phyloP scores from a whole-genome alignment of 441 rosid genomes.

The Gossypium laxum region DNA sequence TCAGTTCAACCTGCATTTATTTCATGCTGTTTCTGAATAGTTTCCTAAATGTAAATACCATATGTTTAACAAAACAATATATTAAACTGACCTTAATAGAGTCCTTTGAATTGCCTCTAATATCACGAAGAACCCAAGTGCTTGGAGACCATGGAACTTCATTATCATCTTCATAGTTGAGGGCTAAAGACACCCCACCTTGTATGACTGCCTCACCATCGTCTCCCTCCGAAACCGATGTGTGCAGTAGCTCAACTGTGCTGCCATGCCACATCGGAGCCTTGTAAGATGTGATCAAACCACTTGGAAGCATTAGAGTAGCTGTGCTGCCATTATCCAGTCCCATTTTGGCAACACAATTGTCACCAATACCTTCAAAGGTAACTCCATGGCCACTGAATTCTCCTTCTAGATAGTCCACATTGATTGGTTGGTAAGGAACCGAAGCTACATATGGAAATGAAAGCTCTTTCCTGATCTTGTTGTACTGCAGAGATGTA shows the following conservation, averaged over 20 bases:
- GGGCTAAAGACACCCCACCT: conserved; percentile 63
- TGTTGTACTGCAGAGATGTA: conserved; percentile 15
- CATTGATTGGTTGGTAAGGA: conserved; percentile 43
- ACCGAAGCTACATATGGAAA: conserved; percentile 39
- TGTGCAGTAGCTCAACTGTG: conserved; percentile 62
- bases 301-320: conserved; percentile 55
- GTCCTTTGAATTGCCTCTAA: conserved; percentile 50
- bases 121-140: conserved; percentile 44
- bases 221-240: conserved; percentile 52
- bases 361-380: conserved; percentile 52
- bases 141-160: conserved; percentile 38
- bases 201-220: conserved; percentile 44
- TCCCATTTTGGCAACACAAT: conserved; percentile 51
- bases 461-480: conserved; percentile 24
- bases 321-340: conserved; percentile 58
- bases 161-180: conserved; percentile 33
- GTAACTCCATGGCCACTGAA: conserved; percentile 73
- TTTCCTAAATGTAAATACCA: not conserved
- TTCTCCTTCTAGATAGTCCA: conserved; percentile 55
- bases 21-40: too few species aligned
- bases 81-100: conserved; percentile 35
- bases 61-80: not conserved
- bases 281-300: conserved; percentile 71
- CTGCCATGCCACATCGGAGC: conserved; percentile 75
- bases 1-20: conserved; percentile 53